Percentiles rank a stretch among this genome's conserved stretches.
Conservation (phyloP, 2,329 filamentous ascomycete species). For the Anthostomella pinea region DNA sequence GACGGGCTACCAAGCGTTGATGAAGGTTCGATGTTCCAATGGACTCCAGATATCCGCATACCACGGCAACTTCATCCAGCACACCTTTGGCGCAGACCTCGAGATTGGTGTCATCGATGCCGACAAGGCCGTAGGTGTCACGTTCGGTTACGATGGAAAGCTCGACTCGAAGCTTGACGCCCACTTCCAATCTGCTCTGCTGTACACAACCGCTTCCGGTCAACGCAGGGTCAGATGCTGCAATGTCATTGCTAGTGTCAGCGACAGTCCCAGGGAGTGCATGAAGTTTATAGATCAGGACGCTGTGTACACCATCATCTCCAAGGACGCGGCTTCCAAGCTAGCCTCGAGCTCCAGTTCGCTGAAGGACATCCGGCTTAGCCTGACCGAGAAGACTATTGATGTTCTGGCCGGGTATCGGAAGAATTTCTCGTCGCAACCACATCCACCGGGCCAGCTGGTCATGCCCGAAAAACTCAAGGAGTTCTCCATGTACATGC, state of each 20-base stretch:
- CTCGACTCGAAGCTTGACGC: conserved; percentile 95
- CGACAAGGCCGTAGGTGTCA: conserved; percentile 88
- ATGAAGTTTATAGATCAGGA: conserved; percentile 97
- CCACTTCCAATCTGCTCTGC: conserved; percentile 91
- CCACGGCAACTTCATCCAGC: conserved; percentile 93
- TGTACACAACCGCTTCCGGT: conserved; percentile 89
- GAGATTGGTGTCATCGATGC: conserved; percentile 91
- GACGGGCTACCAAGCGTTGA: conserved; percentile 90
- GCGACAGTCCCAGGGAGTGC: conserved; percentile 75
- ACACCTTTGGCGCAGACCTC: conserved; percentile 90
- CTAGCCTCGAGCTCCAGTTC: conserved; percentile 66
- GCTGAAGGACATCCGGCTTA: conserved; percentile 81
- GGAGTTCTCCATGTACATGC: conserved; percentile 94
- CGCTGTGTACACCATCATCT: conserved; percentile 81
- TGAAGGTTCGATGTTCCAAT: conserved; percentile 98
- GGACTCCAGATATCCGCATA: conserved; percentile 92
- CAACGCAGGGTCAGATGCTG: conserved; percentile 88
- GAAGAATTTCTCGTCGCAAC: conserved; percentile 80
- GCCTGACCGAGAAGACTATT: conserved; percentile 85
- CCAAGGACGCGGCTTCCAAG: conserved; percentile 91
- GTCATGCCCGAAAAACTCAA: conserved; percentile 95
- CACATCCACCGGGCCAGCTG: conserved; percentile 85
- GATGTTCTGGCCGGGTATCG: conserved; percentile 90
- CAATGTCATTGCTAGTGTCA: conserved; percentile 91
- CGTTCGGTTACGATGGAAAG: conserved; percentile 95